Evolutionary conservation across 176 grass and related monocot species (phyloP).

Genomic region (Avena eriantha): DNA sequence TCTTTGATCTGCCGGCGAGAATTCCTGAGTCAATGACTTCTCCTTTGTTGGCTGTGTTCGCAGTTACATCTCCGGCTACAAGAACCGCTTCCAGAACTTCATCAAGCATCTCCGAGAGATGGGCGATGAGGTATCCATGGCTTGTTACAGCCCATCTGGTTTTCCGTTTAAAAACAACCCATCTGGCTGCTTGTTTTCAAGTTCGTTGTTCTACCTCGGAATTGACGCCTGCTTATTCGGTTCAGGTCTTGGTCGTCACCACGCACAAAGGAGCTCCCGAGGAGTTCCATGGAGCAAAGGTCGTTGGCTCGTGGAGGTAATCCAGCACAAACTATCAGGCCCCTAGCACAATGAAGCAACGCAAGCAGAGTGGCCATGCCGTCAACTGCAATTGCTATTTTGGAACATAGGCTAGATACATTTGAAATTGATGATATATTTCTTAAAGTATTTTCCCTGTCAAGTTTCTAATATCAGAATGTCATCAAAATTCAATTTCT

Average conservation of each 20-base stretch:
- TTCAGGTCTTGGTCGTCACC: conserved; percentile 91
- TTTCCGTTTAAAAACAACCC: background rate
- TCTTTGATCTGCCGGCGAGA: background rate
- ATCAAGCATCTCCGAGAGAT: conserved; percentile 96
- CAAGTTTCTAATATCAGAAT: conserved; percentile 4
- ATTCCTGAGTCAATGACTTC: conserved; percentile 31
- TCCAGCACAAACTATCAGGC: background rate
- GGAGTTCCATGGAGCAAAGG: conserved; percentile 93
- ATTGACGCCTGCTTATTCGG: conserved; percentile 24
- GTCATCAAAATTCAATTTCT: background rate
- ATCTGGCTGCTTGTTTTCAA: background rate
- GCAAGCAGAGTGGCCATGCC: conserved; percentile 11
- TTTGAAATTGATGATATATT: background rate
- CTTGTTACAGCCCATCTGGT: background rate
- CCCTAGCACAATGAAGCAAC: background rate
- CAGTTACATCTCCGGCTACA: conserved; percentile 94
- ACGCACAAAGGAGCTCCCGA: conserved; percentile 92
- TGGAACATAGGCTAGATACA: background rate
- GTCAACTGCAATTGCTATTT: background rate
- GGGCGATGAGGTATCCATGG: conserved; percentile 78
- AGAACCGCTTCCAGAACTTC: conserved; percentile 98
- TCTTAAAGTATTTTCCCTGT: background rate
- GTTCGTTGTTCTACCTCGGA: conserved; percentile 15
- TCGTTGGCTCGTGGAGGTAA: conserved; percentile 98
- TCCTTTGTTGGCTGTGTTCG: conserved; percentile 28